Evolutionary conservation across 2,329 filamentous ascomycete species (phyloP).

Genomic region (Chaetomium globosum): DNA sequence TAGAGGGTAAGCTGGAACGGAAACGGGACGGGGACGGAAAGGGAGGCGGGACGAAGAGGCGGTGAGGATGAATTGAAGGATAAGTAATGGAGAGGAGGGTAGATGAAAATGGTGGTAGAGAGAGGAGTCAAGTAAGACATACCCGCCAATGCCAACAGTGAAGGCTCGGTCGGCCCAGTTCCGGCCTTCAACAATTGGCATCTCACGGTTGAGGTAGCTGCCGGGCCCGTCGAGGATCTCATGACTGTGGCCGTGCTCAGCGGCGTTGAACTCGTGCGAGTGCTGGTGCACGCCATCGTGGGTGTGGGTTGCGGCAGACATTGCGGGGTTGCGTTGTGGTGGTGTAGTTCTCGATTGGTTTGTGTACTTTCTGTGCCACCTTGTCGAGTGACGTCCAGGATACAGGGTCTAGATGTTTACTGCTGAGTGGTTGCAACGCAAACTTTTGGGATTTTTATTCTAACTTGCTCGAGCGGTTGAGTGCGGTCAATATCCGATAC

Average conservation of each 20-base stretch:
- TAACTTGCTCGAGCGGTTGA: neutral
- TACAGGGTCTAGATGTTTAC: neutral
- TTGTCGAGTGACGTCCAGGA: neutral
- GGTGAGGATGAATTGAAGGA: neutral
- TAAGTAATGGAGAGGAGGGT: neutral
- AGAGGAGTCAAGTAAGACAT: conserved; percentile 33
- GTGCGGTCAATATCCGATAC: neutral
- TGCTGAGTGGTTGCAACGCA: neutral
- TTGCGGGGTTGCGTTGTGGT: conserved; percentile 6
- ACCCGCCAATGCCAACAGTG: conserved; percentile 98
- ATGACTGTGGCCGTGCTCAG: conserved; percentile 89
- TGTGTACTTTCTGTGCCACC: neutral
- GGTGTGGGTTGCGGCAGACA: conserved; percentile 35
- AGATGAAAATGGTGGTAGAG: neutral
- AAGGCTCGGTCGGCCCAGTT: conserved; percentile 89
- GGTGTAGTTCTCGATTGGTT: neutral
- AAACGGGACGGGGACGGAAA: neutral
- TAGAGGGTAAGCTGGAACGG: neutral
- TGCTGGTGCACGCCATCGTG: conserved; percentile 33
- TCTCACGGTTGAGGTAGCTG: conserved; percentile 84
- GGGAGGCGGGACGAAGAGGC: neutral
- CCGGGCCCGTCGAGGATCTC: conserved; percentile 94
- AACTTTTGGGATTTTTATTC: neutral
- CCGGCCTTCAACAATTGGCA: conserved; percentile 87
- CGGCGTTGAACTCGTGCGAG: conserved; percentile 59